Evolutionary conservation across 2,329 filamentous ascomycete species (phyloP).

Genomic region (Colletotrichum melonis): DNA sequence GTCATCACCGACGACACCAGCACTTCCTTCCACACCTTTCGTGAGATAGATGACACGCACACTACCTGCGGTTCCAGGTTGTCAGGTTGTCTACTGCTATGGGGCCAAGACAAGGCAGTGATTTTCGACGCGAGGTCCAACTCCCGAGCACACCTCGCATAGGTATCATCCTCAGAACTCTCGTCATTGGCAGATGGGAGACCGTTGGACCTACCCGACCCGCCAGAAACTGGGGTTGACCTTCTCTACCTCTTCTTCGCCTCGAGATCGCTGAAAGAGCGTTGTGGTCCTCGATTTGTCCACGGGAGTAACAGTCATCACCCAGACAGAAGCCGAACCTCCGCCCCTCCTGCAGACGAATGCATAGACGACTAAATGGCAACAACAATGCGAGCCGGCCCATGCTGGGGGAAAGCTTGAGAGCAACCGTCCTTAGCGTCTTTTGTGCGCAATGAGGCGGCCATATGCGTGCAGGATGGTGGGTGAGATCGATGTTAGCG

Average conservation of each 20-base stretch:
- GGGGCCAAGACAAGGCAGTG: neutral
- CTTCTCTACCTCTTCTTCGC: neutral
- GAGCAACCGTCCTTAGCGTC: neutral
- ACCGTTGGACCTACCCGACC: neutral
- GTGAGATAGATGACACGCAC: constrained; percentile 20
- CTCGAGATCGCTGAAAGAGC: neutral
- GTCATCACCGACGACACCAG: neutral
- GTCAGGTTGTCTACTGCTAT: neutral
- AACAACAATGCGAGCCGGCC: neutral
- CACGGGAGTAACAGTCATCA: constrained; percentile 15
- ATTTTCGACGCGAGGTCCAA: neutral
- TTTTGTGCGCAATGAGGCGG: neutral
- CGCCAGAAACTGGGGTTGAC: neutral
- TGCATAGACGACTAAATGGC: constrained; percentile 1
- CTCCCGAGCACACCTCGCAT: neutral
- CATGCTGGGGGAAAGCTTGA: constrained; percentile 7
- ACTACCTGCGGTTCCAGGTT: neutral
- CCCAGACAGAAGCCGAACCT: constrained; percentile 11
- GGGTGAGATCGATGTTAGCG: neutral
- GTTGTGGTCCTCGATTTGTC: neutral
- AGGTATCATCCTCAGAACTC: neutral
- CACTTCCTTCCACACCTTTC: neutral
- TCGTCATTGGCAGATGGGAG: neutral
- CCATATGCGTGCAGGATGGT: neutral
- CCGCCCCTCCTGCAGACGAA: neutral